Base-by-base conservation (phyloP, 768 basidiomycete genomes). In the Mycena alexandri region DNA sequence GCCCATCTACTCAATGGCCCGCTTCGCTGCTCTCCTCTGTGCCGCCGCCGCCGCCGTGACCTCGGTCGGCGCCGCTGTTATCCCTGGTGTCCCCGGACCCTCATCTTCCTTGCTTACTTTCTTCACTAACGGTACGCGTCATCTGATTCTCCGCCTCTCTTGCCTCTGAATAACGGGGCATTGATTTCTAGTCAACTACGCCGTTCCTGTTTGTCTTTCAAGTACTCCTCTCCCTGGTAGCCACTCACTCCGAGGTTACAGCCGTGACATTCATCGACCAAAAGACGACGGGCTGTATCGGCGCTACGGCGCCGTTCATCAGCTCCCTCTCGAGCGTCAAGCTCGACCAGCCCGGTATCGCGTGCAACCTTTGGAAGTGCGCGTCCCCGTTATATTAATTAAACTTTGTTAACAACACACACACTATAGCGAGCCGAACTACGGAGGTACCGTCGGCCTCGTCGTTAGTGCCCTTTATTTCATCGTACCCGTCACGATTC, bases 351-450 rank as follows among this genome's bases (percentile, higher is more conserved):
- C 1, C 59, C 22, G 24, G 21, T 16, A 61, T 61, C 48, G 60
- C 60, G 17, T 51, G 59, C 36, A 60, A 60, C 22, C 22, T 60
- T 33, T 59, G 58, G 58, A 60, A 44, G 57, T 58, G 44, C 44
- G 56, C 29, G 29, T 29, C 29, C 29, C 29, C 29, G 6, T 29
- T 29, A 3, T 29, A 6, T 29, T 29, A 29, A 3, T 29, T 29
- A 6, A 29, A 29, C 6, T 29, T 3, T 29, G 29, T 29, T 29
- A 29, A 29, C 29, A 38, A 11, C 38, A 57, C 43, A 3, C 29
- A 0, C 10, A 14, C 11, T 19, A 57, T 29, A 57, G 57, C 21
- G 46, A 59, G 57, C 9, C 10, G 21, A 48, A 59, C 46, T 59
- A 44, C 16, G 57, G 16, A 14, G 56, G 56, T 6, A 16, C 33